Evolutionary conservation across 371 early-diverging fungal species (phyloP).

Genomic region (Nematocida minor): DNA sequence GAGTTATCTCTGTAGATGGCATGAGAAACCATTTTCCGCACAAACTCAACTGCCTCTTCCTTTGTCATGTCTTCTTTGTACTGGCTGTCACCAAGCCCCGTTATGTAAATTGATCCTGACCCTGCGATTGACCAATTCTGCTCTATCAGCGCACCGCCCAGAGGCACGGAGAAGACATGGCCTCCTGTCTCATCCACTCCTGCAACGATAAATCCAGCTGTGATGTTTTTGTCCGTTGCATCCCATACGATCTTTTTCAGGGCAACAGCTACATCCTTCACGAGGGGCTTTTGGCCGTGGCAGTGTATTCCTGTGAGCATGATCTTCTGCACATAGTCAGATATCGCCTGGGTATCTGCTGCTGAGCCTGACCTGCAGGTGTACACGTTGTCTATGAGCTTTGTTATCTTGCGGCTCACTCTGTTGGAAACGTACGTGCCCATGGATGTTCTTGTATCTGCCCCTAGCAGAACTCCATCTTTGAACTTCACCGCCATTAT

Average conservation of each 20-base stretch:
- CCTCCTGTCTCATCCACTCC: conserved; percentile 85
- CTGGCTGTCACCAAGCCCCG: conserved; percentile 86
- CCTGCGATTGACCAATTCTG: conserved; percentile 89
- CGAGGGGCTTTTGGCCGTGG: conserved; percentile 74
- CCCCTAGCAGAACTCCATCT: conserved; percentile 91
- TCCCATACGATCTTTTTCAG: conserved; percentile 86
- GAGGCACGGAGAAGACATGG: conserved; percentile 73
- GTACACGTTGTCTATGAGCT: conserved; percentile 82
- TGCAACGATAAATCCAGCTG: conserved; percentile 94
- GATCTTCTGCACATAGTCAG: conserved; percentile 83
- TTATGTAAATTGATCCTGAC: conserved; percentile 90
- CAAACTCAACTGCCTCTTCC: conserved; percentile 84
- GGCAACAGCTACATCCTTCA: conserved; percentile 78
- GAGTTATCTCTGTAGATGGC: conserved; percentile 94
- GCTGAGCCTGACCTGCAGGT: conserved; percentile 94
- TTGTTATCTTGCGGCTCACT: conserved; percentile 94
- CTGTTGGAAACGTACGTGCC: conserved; percentile 84
- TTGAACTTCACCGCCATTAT: conserved; percentile 91
- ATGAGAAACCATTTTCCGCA: conserved; percentile 77
- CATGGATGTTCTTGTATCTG: conserved; percentile 89
- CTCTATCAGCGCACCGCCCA: conserved; percentile 85
- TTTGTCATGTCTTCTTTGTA: conserved; percentile 76
- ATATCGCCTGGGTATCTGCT: conserved; percentile 95
- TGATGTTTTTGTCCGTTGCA: conserved; percentile 71
- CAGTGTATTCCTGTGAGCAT: conserved; percentile 60